Conservation (phyloP, 1,139 yeast species). For the Sugiyamaella japonica region DNA sequence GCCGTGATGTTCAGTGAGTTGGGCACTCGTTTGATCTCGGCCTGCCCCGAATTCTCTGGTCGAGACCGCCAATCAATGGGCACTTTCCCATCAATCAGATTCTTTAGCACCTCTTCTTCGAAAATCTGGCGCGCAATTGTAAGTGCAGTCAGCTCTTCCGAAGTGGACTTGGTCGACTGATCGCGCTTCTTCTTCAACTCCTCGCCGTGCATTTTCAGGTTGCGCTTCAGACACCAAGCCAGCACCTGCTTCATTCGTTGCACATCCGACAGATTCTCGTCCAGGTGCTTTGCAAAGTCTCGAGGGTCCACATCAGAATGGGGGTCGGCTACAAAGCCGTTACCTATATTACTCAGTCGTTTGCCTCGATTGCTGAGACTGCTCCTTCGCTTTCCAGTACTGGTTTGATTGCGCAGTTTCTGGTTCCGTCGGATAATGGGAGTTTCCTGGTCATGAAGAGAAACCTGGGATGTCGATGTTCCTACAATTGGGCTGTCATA, state of each 20-base stretch:
- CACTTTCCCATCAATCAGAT: conserved; percentile 58
- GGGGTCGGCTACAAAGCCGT: conserved; percentile 67
- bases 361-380: conserved; percentile 56
- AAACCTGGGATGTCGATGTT: conserved; percentile 12
- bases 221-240: conserved; percentile 66
- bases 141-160: conserved; percentile 35
- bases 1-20: conserved; percentile 61
- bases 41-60: conserved; percentile 31
- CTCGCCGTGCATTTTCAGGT: conserved; percentile 42
- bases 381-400: conserved; percentile 34
- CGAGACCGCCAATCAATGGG: conserved; percentile 68
- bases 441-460: conserved; percentile 37
- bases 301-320: conserved; percentile 59
- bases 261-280: conserved; percentile 65
- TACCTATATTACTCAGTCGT: conserved; percentile 71
- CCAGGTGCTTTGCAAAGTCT: conserved; percentile 64
- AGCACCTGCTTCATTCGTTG: conserved; percentile 69
- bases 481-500: neutral
- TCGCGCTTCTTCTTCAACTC: conserved; percentile 36
- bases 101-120: conserved; percentile 64
- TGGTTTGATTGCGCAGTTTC: conserved; percentile 34
- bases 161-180: conserved; percentile 16
- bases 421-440: conserved; percentile 46
- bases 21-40: conserved; percentile 44
- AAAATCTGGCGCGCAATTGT: conserved; percentile 58